Evolutionary conservation across 805 yeast genomes (phyloP), one percentile per base, ranked within the genome.

Genomic region (Metschnikowia borealis): DNA sequence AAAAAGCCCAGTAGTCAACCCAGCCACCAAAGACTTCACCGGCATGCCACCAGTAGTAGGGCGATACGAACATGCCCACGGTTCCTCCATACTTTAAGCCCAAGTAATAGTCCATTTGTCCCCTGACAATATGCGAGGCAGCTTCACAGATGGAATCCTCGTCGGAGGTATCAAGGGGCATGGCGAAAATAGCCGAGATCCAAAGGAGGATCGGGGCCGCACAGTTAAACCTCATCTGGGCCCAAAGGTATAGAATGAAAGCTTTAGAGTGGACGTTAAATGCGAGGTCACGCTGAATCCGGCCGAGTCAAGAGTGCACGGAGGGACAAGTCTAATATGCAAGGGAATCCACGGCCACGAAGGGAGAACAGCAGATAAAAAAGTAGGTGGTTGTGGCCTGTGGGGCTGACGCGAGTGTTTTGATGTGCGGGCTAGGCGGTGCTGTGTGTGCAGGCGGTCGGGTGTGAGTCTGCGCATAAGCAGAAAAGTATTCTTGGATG

Each of bases 1-100:
- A 76, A 50, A 63, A 67, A 6, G 67, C 62, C 54, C 62, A 68
- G 60, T 71, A 73, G 52, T 71, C 72, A 20, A 76, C 56, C 57
- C 76, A 59, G 1, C 78, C 76, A 18, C 80, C 80, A 67, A 76
- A 77, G 4, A 77, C 78, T 59, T 74, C 78, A 21, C 80, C 79
- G 23, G 79, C 79, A 53, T 76, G 68, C 81, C 81, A 77, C 81
- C 81, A 77, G 63, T 75, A 77, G 66, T 77, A 71, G 2, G 79
- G 79, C 13, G 66, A 45, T 4, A 63, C 51, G 55, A 77, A 74
- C 76, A 72, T 72, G 1, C 81, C 81, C 8, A 75, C 69, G 8
- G 72, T 64, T 29, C 81, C 81, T 14, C 80, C 80, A 49, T 65
- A 57, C 32, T 57, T 32, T 37, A 54, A 51, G 17, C 80, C 81